phyloP scores from a whole-genome alignment of 306 rosid genomes.

The Castanospermum australe region DNA sequence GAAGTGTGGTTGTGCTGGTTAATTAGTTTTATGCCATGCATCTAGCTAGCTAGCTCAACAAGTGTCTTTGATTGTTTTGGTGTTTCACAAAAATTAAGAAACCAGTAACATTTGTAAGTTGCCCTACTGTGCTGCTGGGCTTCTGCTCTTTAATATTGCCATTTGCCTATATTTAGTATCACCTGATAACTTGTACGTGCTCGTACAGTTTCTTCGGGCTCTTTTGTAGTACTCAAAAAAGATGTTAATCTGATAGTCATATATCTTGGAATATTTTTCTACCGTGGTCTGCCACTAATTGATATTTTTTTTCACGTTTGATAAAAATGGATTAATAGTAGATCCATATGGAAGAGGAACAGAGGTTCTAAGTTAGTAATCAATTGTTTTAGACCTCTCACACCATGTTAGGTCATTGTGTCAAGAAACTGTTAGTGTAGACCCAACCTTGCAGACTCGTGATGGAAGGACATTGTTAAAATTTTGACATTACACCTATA shows the following conservation, averaged over 20 bases:
- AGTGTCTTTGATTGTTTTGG: not conserved
- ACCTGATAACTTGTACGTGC: not conserved
- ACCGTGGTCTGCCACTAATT: too few relatives aligned
- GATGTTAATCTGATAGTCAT: not conserved
- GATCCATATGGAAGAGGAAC: too few relatives aligned
- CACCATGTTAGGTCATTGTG: too few relatives aligned
- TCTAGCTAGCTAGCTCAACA: not conserved
- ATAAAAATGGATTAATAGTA: too few relatives aligned
- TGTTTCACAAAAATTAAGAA: not conserved
- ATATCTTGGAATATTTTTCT: too few relatives aligned
- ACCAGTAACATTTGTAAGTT: not conserved
- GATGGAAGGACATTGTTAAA: too few relatives aligned
- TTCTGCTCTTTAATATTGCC: not conserved
- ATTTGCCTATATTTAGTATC: not conserved
- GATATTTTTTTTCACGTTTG: too few relatives aligned
- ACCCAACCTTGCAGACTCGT: too few relatives aligned
- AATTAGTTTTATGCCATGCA: not conserved
- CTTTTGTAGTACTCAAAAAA: not conserved
- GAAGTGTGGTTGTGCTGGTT: slow-evolving; percentile 3
- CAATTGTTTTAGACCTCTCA: too few relatives aligned
- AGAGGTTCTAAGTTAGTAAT: too few relatives aligned
- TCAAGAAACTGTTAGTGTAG: too few relatives aligned
- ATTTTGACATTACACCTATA: too few relatives aligned
- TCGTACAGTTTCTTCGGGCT: not conserved
- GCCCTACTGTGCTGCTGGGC: not conserved